Conservation (phyloP, 2,329 filamentous ascomycete genomes). For the Colletotrichum sp. region DNA sequence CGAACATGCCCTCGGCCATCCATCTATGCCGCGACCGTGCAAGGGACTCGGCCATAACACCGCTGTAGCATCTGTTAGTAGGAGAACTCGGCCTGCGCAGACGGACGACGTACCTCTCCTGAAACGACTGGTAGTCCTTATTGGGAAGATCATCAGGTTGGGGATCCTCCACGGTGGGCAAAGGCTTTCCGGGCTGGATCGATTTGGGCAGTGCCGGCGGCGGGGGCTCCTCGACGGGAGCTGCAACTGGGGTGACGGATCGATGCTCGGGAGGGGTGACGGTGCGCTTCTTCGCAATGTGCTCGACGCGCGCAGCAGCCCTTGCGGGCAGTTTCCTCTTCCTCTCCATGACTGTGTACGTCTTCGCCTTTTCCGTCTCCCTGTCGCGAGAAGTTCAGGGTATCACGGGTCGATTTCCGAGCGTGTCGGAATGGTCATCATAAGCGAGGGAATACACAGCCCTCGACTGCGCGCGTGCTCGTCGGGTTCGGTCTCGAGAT, state of each 20-base stretch:
- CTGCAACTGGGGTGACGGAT: conserved; percentile 51
- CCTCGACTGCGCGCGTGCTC: conserved; percentile 11
- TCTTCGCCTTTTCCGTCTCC: conserved; percentile 1
- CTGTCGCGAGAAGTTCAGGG: conserved; percentile 7
- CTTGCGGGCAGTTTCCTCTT: conserved; percentile 71
- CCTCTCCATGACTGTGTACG: conserved; percentile 56
- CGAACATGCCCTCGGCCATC: conserved; percentile 75
- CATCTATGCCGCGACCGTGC: conserved; percentile 75
- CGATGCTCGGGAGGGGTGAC: conserved; percentile 57
- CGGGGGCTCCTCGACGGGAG: conserved; percentile 38
- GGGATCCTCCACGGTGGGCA: conserved; percentile 72
- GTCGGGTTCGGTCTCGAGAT: background rate
- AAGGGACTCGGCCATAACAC: conserved; percentile 76
- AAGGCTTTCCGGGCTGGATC: conserved; percentile 67
- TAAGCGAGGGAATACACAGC: conserved; percentile 13
- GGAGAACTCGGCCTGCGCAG: no score
- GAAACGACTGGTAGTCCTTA: conserved; percentile 75
- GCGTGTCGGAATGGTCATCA: conserved; percentile 17
- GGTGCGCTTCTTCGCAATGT: conserved; percentile 64
- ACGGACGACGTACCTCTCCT: conserved; percentile 63
- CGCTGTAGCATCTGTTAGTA: conserved; percentile 50
- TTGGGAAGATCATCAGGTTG: conserved; percentile 68
- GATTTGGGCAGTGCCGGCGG: conserved; percentile 63
- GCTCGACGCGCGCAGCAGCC: conserved; percentile 65
- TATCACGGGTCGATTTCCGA: conserved; percentile 12